phyloP scores from a whole-genome alignment of 2,329 filamentous ascomycete genomes.

The Sporothrix dimorphospora region DNA sequence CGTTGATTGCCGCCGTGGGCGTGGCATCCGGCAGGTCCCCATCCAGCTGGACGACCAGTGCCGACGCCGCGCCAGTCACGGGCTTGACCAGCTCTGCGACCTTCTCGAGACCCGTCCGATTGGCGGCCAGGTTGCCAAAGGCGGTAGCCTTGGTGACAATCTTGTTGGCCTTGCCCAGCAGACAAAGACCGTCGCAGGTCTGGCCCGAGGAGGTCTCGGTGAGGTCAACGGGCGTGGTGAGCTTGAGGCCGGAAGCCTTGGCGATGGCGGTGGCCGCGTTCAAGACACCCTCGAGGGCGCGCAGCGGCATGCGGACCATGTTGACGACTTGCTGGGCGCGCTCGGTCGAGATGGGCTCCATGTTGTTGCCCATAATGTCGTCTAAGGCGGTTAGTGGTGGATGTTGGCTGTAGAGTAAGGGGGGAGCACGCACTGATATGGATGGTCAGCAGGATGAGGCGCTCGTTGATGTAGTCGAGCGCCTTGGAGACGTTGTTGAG shows the following conservation, averaged over 20 bases:
- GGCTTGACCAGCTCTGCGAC: conserved; percentile 16
- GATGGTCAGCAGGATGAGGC: not conserved
- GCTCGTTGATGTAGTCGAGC: conserved; percentile 5
- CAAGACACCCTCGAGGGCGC: not conserved
- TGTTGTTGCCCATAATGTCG: not conserved
- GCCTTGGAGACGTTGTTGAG: conserved; percentile 17
- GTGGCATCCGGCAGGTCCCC: not conserved
- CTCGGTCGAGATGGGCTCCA: not conserved
- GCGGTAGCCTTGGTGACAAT: conserved; percentile 19
- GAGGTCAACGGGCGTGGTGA: conserved; percentile 17
- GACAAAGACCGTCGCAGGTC: conserved; percentile 22
- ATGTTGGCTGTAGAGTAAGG: no score
- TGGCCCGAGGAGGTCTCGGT: not conserved
- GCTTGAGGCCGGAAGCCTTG: not conserved
- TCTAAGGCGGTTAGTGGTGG: not conserved
- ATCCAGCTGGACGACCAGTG: conserved; percentile 23
- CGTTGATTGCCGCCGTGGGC: no score
- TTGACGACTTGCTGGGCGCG: not conserved
- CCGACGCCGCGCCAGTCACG: conserved; percentile 19
- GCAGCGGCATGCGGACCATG: not conserved
- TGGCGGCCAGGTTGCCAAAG: not conserved
- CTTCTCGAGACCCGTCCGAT: conserved; percentile 13
- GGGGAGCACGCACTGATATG: not conserved
- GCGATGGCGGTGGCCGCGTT: not conserved
- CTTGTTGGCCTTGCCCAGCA: conserved; percentile 25